Evolutionary conservation across 106 monocot species (phyloP).

Genomic region (Dioscorea dumetorum): DNA sequence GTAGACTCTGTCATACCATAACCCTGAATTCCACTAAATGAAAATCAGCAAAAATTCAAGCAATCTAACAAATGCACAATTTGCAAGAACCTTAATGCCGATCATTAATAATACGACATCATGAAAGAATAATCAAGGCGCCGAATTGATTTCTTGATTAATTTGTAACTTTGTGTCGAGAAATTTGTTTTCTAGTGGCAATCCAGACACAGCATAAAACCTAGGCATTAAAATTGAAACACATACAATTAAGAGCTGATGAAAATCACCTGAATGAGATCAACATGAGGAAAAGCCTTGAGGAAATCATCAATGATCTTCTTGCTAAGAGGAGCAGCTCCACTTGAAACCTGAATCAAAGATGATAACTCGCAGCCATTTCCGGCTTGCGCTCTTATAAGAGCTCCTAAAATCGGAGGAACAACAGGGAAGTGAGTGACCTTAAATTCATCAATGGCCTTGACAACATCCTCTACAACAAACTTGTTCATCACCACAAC

Average conservation of each 20-base stretch:
- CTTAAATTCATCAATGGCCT: conserved; percentile 31
- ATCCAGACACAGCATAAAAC: too few species aligned
- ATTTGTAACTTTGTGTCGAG: too few species aligned
- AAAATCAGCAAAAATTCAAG: too few species aligned
- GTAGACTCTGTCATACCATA: conserved; percentile 89
- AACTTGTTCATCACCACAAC: conserved; percentile 74
- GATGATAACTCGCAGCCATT: conserved; percentile 22
- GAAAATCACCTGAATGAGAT: conserved; percentile 66
- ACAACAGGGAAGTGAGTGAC: conserved; percentile 66
- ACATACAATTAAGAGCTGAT: too few species aligned
- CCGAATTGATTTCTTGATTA: too few species aligned
- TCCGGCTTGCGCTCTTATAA: conserved; percentile 16
- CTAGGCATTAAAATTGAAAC: too few species aligned
- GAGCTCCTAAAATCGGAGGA: conserved; percentile 51
- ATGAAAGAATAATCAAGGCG: too few species aligned
- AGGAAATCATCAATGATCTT: conserved; percentile 38
- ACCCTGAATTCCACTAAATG: conserved; percentile 26
- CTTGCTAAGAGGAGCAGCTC: conserved; percentile 60
- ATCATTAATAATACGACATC: too few species aligned
- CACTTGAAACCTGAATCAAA: conserved; percentile 48
- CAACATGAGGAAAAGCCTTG: conserved; percentile 46
- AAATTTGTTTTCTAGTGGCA: too few species aligned
- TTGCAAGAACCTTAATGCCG: too few species aligned
- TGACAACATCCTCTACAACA: conserved; percentile 25
- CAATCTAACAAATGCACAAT: too few species aligned